Percentiles rank a stretch among this genome's conserved stretches.
phyloP scores from a whole-genome alignment of 2,329 filamentous ascomycete genomes.

The Thelonectria discophora region DNA sequence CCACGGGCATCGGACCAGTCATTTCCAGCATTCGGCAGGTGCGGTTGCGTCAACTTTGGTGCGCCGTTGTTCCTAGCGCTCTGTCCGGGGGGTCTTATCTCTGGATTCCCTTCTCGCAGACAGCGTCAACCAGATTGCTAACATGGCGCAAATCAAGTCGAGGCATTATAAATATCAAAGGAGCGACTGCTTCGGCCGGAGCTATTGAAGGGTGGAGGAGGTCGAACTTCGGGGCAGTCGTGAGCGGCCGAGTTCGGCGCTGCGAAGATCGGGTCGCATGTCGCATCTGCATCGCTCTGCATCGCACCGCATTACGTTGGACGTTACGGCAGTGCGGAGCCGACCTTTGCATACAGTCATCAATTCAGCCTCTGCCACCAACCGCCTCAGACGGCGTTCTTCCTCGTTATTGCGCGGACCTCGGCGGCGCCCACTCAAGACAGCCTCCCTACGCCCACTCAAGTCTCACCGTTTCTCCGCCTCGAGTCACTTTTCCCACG shows the following conservation, averaged over 20 bases:
- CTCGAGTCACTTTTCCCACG: not conserved
- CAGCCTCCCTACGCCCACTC: not conserved
- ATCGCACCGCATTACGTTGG: not conserved
- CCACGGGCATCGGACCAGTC: conserved; percentile 16
- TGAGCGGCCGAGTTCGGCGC: conserved; percentile 37
- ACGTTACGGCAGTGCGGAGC: conserved; percentile 35
- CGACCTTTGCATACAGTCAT: conserved; percentile 13
- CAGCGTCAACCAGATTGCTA: conserved; percentile 31
- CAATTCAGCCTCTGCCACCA: conserved; percentile 29
- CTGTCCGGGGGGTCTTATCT: conserved; percentile 38
- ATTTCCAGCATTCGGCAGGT: conserved; percentile 20
- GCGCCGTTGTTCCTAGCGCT: conserved; percentile 35
- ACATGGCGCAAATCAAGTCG: conserved; percentile 38
- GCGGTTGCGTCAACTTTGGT: conserved; percentile 13
- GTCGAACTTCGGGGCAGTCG: conserved; percentile 24
- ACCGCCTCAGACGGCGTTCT: conserved; percentile 28
- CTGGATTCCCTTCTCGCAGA: conserved; percentile 27
- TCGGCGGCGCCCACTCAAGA: conserved; percentile 21
- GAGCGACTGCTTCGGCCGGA: conserved; percentile 38
- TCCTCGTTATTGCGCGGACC: conserved; percentile 21
- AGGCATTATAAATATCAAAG: conserved; percentile 44
- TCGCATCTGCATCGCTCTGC: conserved; percentile 15
- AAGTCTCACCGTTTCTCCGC: conserved; percentile 16
- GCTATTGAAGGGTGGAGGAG: conserved; percentile 32
- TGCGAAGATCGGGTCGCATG: conserved; percentile 17